phyloP scores from a whole-genome alignment of 83 land plant species.

The Diphasiastrum complanatum region DNA sequence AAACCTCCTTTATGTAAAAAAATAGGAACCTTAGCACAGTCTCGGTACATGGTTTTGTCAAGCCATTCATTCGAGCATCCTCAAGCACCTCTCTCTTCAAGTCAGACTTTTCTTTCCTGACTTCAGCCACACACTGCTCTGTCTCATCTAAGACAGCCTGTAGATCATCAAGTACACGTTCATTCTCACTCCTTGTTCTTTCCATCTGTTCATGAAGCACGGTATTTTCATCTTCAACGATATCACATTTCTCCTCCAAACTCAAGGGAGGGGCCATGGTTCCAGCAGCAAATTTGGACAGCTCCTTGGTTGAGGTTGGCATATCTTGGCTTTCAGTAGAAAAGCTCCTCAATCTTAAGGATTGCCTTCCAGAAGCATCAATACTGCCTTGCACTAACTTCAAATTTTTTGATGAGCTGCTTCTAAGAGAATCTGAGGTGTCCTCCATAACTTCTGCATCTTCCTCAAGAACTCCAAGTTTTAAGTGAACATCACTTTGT shows the following conservation, averaged over 20 bases:
- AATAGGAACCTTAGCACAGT: constrained; percentile 12
- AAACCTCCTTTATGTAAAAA: too few relatives aligned
- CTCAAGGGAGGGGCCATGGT: constrained; percentile 20
- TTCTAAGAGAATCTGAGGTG: constrained; percentile 4
- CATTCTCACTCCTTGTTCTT: constrained; percentile 9
- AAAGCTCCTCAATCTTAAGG: constrained; percentile 1
- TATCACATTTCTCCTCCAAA: constrained; percentile 23
- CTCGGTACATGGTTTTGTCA: constrained; percentile 10
- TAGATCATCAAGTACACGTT: constrained; percentile 20
- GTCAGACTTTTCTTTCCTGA: constrained; percentile 12
- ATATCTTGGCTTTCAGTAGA: not conserved
- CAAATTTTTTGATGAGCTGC: not conserved
- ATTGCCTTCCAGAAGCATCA: constrained; percentile 12
- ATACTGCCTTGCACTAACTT: constrained; percentile 4
- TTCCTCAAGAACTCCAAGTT: constrained; percentile 19
- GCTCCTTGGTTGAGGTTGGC: not conserved
- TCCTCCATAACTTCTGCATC: constrained; percentile 16
- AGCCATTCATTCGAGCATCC: constrained; percentile 10
- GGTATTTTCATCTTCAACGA: constrained; percentile 17
- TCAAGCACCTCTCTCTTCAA: constrained; percentile 17
- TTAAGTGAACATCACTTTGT: constrained; percentile 16
- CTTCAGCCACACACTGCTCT: constrained; percentile 11
- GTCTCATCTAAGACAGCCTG: constrained; percentile 19
- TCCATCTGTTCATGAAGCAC: constrained; percentile 10
- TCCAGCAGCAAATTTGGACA: too few relatives aligned